Percentiles rank a stretch among this genome's conserved stretches.
phyloP scores from a whole-genome alignment of 371 early-diverging fungal genomes.

The Umbelopsis sp. region DNA sequence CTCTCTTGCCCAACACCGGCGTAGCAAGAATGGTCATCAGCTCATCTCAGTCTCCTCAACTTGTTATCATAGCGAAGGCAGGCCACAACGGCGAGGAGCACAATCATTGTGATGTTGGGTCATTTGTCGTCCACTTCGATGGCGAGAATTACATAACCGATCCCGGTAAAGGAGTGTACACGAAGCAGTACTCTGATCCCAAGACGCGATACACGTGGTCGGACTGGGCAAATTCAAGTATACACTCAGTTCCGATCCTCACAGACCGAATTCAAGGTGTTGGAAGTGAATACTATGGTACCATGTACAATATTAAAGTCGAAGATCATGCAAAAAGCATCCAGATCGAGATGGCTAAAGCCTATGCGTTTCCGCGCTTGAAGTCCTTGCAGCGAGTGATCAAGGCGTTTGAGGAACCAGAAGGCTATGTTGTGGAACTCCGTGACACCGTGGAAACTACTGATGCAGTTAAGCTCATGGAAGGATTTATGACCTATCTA shows the following conservation, averaged over 20 bases:
- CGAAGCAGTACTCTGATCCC: conserved; percentile 9
- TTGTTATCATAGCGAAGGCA: conserved; percentile 3
- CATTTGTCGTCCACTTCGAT: neutral
- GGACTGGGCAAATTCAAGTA: neutral
- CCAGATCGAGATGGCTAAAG: neutral
- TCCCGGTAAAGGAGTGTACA: conserved; percentile 6
- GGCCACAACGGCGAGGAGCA: conserved; percentile 10
- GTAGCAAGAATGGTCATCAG: conserved; percentile 1
- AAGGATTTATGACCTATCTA: neutral
- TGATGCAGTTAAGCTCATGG: neutral
- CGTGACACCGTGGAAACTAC: neutral
- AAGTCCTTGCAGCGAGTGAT: neutral
- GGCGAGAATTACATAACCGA: neutral
- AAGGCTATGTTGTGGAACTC: neutral
- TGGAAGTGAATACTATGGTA: neutral
- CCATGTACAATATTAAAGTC: neutral
- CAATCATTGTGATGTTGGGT: conserved; percentile 11
- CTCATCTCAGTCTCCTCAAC: neutral
- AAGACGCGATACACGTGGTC: neutral
- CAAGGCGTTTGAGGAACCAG: neutral
- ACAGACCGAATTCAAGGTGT: neutral
- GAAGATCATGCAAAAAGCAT: neutral
- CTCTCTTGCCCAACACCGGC: neutral
- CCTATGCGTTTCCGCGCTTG: neutral
- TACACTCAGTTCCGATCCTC: neutral